These are phyloP conservation scores for Stromatinia cepivora DNA, from an alignment of 2,329 filamentous ascomycete species.

Conservation along the genomic window DNA sequence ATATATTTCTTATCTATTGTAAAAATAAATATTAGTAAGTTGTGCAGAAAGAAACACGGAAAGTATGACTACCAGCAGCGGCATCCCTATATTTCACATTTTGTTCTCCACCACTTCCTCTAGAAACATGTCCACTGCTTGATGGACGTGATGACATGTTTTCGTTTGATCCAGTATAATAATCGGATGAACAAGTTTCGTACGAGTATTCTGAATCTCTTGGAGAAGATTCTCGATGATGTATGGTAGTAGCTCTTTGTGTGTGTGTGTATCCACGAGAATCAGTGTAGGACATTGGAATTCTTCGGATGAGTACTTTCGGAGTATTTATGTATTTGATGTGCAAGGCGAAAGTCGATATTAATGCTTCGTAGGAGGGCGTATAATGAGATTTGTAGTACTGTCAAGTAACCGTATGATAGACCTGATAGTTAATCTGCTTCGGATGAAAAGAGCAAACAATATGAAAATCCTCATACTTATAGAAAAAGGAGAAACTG, in stretches of 20 bases:
- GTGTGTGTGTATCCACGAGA: conserved; percentile 17
- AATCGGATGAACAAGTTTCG: conserved; percentile 12
- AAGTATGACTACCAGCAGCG: neutral
- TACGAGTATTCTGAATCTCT: conserved; percentile 5
- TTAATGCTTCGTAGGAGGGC: neutral
- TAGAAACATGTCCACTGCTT: neutral
- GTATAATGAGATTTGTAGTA: neutral
- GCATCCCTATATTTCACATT: conserved; percentile 14
- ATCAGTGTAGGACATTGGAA: conserved; percentile 10
- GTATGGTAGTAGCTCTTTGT: neutral
- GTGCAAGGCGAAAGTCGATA: neutral
- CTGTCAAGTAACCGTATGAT: neutral
- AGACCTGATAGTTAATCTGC: conserved; percentile 10
- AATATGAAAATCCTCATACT: conserved; percentile 6
- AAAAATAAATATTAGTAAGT: neutral
- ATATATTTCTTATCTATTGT: conserved; percentile 5
- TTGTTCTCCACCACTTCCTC: neutral
- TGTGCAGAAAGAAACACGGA: neutral
- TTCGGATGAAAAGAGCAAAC: conserved; percentile 15
- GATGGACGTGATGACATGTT: conserved; percentile 11
- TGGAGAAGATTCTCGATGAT: conserved; percentile 11
- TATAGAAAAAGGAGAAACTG: neutral
- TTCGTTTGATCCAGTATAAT: neutral
- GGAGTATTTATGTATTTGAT: conserved; percentile 1
- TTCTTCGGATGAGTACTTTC: conserved; percentile 8